Evolutionary conservation across 768 basidiomycete genomes (phyloP), one percentile per base, ranked within the genome.

Genomic region (Suillus tomentosus): DNA sequence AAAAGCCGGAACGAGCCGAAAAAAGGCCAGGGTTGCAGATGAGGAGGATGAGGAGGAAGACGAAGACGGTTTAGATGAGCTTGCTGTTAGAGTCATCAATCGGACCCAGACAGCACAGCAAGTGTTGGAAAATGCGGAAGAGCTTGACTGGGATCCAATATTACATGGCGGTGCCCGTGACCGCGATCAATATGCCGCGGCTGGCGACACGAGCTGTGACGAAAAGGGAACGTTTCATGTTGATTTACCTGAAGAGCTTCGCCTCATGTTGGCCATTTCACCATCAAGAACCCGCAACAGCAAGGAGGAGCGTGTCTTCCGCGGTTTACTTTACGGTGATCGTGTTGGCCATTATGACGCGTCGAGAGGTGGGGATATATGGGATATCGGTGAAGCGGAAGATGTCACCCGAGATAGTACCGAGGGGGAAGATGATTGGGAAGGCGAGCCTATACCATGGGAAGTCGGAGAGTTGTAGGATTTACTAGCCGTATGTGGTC

Each of bases 381-480:
- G 91, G 91, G 87, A 85, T 68, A 85, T 85, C 48, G 91, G 91
- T 27, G 91, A 93, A 73, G 78, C 79, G 58, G 79, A 81, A 67
- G 78, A 78, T 42, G 77, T 75, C 40, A 73, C 73, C 27, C 69
- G 68, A 24, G 72, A 67, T 48, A 84, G 82, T 57, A 80, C 75
- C 37, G 86, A 85, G 69, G 83, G 84, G 50, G 88, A 89, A 67
- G 78, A 78, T 55, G 79, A 78, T 66, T 94, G 92, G 92, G 92
- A 92, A 75, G 86, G 89, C 42, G 91, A 92, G 74, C 88, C 89
- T 43, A 82, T 92, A 42, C 88, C 91, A 65, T 94, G 92, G 92
- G 90, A 90, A 75, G 81, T 85, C 10, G 92, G 86, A 60, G 92
- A 92, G 69, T 69, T 94, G 75, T 92, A 82, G 76, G 63, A 61